Base-by-base conservation (phyloP, 2,329 filamentous ascomycete genomes). In the Colletotrichum tanaceti region DNA sequence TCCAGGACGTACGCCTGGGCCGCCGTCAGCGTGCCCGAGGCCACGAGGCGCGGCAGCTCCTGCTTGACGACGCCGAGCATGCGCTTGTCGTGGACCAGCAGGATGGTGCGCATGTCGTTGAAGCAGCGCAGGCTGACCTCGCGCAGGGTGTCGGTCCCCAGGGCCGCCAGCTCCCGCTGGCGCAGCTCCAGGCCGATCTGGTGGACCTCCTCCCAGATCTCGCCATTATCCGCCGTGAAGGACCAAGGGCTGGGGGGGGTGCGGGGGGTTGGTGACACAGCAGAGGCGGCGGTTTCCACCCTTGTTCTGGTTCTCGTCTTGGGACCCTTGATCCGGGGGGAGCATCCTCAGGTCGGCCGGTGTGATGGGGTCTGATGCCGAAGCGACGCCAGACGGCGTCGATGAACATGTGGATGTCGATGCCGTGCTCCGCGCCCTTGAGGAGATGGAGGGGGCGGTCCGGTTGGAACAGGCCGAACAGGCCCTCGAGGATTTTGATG, bases 81-180 rank as follows among this genome's bases (percentile, higher is more conserved):
- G 3, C 81, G 77, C 67, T 83, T 82, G 70, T 83, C 81, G 64
- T 82, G 81, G 0, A 80, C 76, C 1, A 83, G 69, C 11, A 82
- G 70, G 6, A 82, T 73, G 0, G 80, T 82, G 0, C 80, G 76
- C 71, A 82, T 72, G 63, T 82, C 80, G 49, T 82, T 82, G 62
- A 81, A 78, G 59, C 80, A 81, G 10, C 77, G 73, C 1, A 80
- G 71, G 43, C 76, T 76, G 24, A 82, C 39, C 50, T 81, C 76
- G 0, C 75, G 77, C 7, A 80, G 68, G 6, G 81, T 71, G 20
- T 78, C 74, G 0, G 73, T 72, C 0, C 74, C 71, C 1, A 83
- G 38, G 0, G 71, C 73, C 1, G 75, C 59, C 0, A 82, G 70
- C 70, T 83, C 80, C 0, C 74, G 74, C 49, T 82, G 80, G 44